phyloP scores from a whole-genome alignment of 139 green algal genomes.

The Ostreobium quekettii region DNA sequence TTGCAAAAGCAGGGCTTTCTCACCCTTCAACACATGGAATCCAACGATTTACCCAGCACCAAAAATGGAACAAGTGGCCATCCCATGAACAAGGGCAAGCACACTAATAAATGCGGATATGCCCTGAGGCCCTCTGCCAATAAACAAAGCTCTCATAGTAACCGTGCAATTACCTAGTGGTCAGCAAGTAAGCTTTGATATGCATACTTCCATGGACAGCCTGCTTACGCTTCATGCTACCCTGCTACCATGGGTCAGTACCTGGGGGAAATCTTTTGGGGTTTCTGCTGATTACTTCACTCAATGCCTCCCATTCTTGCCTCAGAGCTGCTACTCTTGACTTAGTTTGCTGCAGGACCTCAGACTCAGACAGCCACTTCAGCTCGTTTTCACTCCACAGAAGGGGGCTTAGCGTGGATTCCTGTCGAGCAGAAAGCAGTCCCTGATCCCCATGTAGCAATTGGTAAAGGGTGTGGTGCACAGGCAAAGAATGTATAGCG shows the following conservation, averaged over 20 bases:
- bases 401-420: not conserved
- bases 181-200: too few relatives aligned
- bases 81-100: not conserved
- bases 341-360: not conserved
- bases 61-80: not conserved
- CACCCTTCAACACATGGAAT: too few relatives aligned
- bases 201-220: too few relatives aligned
- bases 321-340: not conserved
- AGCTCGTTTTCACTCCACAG: not conserved
- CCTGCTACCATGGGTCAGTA: not conserved
- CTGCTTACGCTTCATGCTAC: too few relatives aligned
- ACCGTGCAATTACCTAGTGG: too few relatives aligned
- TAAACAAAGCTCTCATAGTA: not conserved
- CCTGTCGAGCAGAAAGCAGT: too few relatives aligned
- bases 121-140: not conserved
- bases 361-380: not conserved
- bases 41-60: too few relatives aligned
- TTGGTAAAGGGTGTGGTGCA: not conserved
- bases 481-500: not conserved
- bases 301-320: not conserved
- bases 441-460: too few relatives aligned
- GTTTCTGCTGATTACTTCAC: not conserved
- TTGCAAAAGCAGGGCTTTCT: too few relatives aligned
- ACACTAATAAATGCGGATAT: not conserved
- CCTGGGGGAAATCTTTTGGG: slow-evolving; percentile 4